Evolutionary conservation across 352 stramenopile species (phyloP).

Genomic region (Thraustotheca clavata): DNA sequence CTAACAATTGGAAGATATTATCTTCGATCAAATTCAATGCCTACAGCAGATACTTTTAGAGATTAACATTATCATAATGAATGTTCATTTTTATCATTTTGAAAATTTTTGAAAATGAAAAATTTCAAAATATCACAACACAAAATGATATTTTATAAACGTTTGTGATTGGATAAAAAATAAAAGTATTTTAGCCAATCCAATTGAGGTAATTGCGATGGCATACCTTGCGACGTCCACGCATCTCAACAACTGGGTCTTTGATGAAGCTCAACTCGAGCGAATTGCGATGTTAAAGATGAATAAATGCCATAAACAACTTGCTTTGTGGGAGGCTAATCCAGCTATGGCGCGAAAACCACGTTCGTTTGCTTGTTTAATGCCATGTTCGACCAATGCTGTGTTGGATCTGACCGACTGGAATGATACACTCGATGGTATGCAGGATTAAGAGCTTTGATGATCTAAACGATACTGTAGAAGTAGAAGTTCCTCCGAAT

Average conservation of each 20-base stretch:
- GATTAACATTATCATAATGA: too few relatives aligned
- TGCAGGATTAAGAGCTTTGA: slow-evolving; percentile 22
- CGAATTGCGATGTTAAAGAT: slow-evolving; percentile 48
- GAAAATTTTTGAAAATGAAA: too few relatives aligned
- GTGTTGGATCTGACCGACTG: slow-evolving; percentile 55
- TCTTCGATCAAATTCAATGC: slow-evolving; percentile 1
- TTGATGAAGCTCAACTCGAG: slow-evolving; percentile 49
- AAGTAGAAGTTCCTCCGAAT: slow-evolving; percentile 38
- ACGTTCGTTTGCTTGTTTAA: slow-evolving; percentile 67
- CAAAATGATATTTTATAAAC: neutral
- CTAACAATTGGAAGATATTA: slow-evolving; percentile 11
- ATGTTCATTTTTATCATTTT: too few relatives aligned
- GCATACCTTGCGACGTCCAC: slow-evolving; percentile 76
- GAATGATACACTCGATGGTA: slow-evolving; percentile 57
- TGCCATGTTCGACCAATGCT: slow-evolving; percentile 54
- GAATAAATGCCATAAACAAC: slow-evolving; percentile 47
- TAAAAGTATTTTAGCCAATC: slow-evolving; percentile 1
- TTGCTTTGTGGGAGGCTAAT: slow-evolving; percentile 27
- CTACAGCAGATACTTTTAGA: too few relatives aligned
- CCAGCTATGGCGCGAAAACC: slow-evolving; percentile 38
- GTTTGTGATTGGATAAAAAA: slow-evolving; percentile 1
- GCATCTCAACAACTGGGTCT: slow-evolving; percentile 87
- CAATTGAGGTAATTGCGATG: too few relatives aligned
- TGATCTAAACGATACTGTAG: slow-evolving; percentile 37
- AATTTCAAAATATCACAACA: neutral